Percentiles rank a stretch among this genome's conserved stretches.
These are phyloP conservation scores for Trichoderma simmonsii DNA, from an alignment of 2,329 filamentous ascomycete genomes.

Conservation along the genomic window DNA sequence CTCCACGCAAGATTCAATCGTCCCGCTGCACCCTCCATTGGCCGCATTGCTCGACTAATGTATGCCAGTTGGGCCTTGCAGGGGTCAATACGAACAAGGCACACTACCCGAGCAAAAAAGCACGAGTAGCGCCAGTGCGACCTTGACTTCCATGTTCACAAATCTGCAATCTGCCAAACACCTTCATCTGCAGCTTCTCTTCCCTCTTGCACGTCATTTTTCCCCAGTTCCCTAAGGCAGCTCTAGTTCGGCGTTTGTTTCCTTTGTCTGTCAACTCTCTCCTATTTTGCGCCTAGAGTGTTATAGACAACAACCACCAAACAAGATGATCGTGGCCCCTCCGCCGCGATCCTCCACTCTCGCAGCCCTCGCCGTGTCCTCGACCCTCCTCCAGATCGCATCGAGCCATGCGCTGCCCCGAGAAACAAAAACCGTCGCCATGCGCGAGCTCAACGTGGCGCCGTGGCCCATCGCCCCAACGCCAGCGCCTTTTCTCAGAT, in stretches of 20 bases:
- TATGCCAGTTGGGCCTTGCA: slow-evolving; percentile 9
- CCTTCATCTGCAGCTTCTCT: background rate
- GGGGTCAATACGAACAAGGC: slow-evolving; percentile 17
- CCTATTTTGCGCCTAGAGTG: background rate
- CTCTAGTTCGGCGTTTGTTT: background rate
- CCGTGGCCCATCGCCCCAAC: slow-evolving; percentile 41
- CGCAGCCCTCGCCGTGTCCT: slow-evolving; percentile 11
- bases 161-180: slow-evolving; percentile 2
- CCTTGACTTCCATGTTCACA: background rate
- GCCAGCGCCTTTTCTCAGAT: slow-evolving; percentile 34
- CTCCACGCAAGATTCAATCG: background rate
- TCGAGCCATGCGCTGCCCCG: slow-evolving; percentile 40
- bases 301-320: background rate
- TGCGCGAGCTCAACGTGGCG: slow-evolving; percentile 38
- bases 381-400: slow-evolving; percentile 30
- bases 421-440: slow-evolving; percentile 38
- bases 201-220: background rate
- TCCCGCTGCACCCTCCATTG: slow-evolving; percentile 5
- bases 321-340: slow-evolving; percentile 16
- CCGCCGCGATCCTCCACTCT: slow-evolving; percentile 9
- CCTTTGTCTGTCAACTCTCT: background rate
- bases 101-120: background rate
- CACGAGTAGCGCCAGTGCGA: background rate
- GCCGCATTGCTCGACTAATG: slow-evolving; percentile 6
- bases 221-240: no score